Conservation (phyloP, 106 monocot species). For the Vanilla planifolia region DNA sequence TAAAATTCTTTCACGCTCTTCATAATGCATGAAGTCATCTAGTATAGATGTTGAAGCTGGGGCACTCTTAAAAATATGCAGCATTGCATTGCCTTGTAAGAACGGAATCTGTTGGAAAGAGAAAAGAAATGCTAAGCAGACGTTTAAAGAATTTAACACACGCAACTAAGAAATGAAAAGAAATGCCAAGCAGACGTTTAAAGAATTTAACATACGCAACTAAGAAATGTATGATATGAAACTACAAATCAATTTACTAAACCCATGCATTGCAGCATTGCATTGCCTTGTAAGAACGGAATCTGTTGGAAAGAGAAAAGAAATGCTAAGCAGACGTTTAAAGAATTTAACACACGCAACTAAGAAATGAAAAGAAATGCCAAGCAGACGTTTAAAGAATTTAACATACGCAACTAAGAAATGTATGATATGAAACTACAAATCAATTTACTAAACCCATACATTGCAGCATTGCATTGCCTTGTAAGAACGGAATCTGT, state of each 20-base stretch:
- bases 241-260: too few relatives aligned
- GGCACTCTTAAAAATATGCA: slow-evolving; percentile 58
- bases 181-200: too few relatives aligned
- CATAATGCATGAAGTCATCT: slow-evolving; percentile 80
- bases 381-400: too few relatives aligned
- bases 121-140: neutral
- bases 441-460: too few relatives aligned
- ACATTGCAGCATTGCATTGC: slow-evolving; percentile 63
- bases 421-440: too few relatives aligned
- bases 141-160: neutral
- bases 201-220: too few relatives aligned
- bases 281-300: slow-evolving; percentile 49
- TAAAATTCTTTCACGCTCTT: slow-evolving; percentile 61
- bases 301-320: slow-evolving; percentile 38
- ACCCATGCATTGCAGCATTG: slow-evolving; percentile 64
- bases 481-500: slow-evolving; percentile 61
- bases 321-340: neutral
- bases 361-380: too few relatives aligned
- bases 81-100: slow-evolving; percentile 56
- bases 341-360: neutral
- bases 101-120: slow-evolving; percentile 57
- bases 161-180: too few relatives aligned
- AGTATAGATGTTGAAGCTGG: slow-evolving; percentile 52
- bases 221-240: too few relatives aligned
- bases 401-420: too few relatives aligned